Evolutionary conservation across 2,329 filamentous ascomycete species (phyloP).

Genomic region (Beauveria australis): DNA sequence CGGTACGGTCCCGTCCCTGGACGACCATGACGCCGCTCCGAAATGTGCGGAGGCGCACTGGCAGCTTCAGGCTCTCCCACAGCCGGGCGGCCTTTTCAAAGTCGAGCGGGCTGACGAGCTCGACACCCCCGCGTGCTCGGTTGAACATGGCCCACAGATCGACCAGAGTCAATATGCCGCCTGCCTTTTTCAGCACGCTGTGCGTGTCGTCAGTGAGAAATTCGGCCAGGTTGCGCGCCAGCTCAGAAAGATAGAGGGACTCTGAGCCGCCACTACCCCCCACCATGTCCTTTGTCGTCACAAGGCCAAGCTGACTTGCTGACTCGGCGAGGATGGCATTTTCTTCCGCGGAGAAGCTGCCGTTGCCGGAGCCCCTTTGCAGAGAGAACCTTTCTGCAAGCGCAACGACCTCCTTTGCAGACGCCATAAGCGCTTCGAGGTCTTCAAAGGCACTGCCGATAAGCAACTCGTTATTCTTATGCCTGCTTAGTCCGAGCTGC

Average conservation of each 20-base stretch:
- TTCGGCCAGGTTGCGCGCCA: constrained; percentile 77
- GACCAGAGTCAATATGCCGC: constrained; percentile 81
- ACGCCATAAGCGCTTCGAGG: constrained; percentile 92
- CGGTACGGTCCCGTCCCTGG: constrained; percentile 77
- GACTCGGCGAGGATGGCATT: constrained; percentile 72
- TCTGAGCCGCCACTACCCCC: constrained; percentile 65
- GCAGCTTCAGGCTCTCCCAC: constrained; percentile 82
- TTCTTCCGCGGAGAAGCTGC: constrained; percentile 58
- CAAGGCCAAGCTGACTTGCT: constrained; percentile 67
- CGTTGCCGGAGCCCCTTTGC: constrained; percentile 52
- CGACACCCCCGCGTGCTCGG: constrained; percentile 82
- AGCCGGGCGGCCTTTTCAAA: constrained; percentile 82
- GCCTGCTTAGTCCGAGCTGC: constrained; percentile 71
- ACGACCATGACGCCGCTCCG: constrained; percentile 92
- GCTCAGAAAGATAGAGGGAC: constrained; percentile 80
- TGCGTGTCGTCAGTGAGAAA: constrained; percentile 80
- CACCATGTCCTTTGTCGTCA: constrained; percentile 94
- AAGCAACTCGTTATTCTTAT: constrained; percentile 86
- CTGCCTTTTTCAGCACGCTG: constrained; percentile 68
- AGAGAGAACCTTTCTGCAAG: constrained; percentile 81
- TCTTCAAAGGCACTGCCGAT: constrained; percentile 95
- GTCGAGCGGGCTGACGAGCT: constrained; percentile 84
- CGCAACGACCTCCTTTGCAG: constrained; percentile 90
- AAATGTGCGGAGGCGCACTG: constrained; percentile 79
- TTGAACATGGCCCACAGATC: constrained; percentile 96